Evolutionary conservation across 2,329 filamentous ascomycete species (phyloP).

Genomic region (Colletotrichum limetticola): DNA sequence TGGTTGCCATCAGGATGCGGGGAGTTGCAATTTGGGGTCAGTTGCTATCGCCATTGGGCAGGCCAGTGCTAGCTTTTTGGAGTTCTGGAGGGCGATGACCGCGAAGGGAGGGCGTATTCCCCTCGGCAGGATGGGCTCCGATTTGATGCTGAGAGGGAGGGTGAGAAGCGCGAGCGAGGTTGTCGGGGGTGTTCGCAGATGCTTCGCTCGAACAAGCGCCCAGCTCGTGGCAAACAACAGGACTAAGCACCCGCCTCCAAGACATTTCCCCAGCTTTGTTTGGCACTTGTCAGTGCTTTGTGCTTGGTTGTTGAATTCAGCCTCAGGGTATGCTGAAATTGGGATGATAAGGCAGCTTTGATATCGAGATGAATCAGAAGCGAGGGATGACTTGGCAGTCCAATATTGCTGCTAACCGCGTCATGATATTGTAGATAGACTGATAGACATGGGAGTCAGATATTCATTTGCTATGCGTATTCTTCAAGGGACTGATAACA

Average conservation of each 20-base stretch:
- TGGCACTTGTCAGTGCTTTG: not conserved
- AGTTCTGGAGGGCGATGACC: not conserved
- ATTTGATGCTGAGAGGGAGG: not conserved
- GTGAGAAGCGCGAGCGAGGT: not conserved
- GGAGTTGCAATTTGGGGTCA: conserved; percentile 23
- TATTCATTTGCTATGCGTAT: not conserved
- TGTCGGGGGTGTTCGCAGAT: not conserved
- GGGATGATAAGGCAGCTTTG: not conserved
- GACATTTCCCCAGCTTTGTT: not conserved
- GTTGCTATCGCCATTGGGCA: conserved; percentile 19
- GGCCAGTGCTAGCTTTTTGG: not conserved
- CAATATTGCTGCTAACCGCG: not conserved
- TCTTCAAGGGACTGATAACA: conserved; percentile 8
- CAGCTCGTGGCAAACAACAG: conserved; percentile 1
- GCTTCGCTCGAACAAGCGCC: not conserved
- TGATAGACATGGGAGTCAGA: not conserved
- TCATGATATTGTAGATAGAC: not conserved
- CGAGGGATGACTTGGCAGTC: not conserved
- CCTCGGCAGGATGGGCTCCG: conserved; percentile 8
- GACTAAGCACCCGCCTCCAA: not conserved
- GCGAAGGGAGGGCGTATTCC: not conserved
- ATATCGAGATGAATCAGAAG: not conserved
- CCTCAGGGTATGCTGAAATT: not conserved
- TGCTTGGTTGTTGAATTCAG: not conserved
- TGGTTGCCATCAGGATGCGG: conserved; percentile 30